Percentiles rank a stretch among this genome's conserved stretches.
phyloP scores from a whole-genome alignment of 2,329 filamentous ascomycete genomes.

The Venturia asperata region DNA sequence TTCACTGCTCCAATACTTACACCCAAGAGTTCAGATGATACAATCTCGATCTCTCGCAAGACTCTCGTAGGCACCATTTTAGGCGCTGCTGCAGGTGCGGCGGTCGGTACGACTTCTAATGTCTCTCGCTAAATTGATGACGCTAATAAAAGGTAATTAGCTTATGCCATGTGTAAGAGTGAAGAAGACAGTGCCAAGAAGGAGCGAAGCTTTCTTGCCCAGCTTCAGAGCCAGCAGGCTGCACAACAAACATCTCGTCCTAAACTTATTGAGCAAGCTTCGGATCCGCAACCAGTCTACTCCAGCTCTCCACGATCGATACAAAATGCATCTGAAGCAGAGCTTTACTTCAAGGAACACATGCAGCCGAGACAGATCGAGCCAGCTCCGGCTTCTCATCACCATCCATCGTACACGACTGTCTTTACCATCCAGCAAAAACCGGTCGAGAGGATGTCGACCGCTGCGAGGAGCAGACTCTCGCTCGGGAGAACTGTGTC shows the following conservation, averaged over 20 bases:
- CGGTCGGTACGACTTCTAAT: constrained; percentile 36
- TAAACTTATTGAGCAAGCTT: neutral
- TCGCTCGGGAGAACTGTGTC: neutral
- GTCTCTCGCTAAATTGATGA: neutral
- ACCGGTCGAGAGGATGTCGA: constrained; percentile 1
- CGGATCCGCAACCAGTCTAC: constrained; percentile 14
- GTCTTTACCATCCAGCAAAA: constrained; percentile 3
- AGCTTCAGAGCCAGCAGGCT: neutral
- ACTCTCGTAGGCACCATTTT: constrained; percentile 68
- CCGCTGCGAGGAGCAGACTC: constrained; percentile 5
- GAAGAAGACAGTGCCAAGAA: constrained; percentile 41
- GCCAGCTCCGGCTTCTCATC: constrained; percentile 15
- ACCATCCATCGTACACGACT: constrained; percentile 16
- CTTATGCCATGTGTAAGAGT: constrained; percentile 64
- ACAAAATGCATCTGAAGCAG: constrained; percentile 10
- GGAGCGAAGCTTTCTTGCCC: neutral
- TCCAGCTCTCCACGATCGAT: constrained; percentile 8
- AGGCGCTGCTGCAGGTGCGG: constrained; percentile 70
- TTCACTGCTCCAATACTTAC: constrained; percentile 22
- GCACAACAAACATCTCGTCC: constrained; percentile 6
- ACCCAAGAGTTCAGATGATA: constrained; percentile 19
- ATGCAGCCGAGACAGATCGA: constrained; percentile 16
- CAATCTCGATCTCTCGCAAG: constrained; percentile 43
- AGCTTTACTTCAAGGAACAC: constrained; percentile 10
- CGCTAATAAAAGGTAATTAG: constrained; percentile 26